These are phyloP conservation scores for Ceratocystis eucalypticola DNA, from an alignment of 2,329 filamentous ascomycete genomes.

Conservation along the genomic window DNA sequence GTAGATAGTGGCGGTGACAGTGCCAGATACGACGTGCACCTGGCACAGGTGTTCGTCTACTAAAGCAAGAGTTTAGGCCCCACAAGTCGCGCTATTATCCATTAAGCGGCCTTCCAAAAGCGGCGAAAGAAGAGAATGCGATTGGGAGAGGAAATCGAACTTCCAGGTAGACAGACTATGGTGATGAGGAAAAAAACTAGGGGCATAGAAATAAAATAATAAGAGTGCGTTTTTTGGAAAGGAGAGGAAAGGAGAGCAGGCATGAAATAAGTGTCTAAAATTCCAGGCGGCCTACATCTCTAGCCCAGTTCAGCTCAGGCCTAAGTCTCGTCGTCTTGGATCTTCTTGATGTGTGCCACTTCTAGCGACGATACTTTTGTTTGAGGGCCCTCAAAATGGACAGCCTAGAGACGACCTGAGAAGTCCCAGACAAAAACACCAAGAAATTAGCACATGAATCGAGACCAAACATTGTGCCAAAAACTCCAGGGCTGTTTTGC, in stretches of 20 bases:
- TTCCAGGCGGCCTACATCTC: not conserved
- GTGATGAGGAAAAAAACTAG: not conserved
- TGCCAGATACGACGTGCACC: not conserved
- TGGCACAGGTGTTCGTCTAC: not conserved
- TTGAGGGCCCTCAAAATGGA: not conserved
- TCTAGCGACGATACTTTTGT: conserved; percentile 4
- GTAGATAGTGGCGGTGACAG: not conserved
- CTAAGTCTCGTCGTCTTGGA: not conserved
- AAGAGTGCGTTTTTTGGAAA: not conserved
- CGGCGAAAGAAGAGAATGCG: not conserved
- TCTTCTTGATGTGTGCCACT: not conserved
- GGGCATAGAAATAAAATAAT: not conserved
- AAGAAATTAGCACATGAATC: not conserved
- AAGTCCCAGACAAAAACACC: not conserved
- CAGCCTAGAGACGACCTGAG: not conserved
- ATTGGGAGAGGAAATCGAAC: not conserved
- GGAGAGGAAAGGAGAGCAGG: not conserved
- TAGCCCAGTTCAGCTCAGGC: not conserved
- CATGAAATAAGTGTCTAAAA: not conserved
- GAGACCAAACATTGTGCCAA: not conserved
- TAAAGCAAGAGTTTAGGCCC: not conserved
- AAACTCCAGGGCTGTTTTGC: no score
- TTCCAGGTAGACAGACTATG: not conserved
- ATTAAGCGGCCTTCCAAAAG: not conserved
- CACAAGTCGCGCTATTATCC: not conserved